phyloP scores from a whole-genome alignment of 345 rosid genomes.

The Boechera stricta region DNA sequence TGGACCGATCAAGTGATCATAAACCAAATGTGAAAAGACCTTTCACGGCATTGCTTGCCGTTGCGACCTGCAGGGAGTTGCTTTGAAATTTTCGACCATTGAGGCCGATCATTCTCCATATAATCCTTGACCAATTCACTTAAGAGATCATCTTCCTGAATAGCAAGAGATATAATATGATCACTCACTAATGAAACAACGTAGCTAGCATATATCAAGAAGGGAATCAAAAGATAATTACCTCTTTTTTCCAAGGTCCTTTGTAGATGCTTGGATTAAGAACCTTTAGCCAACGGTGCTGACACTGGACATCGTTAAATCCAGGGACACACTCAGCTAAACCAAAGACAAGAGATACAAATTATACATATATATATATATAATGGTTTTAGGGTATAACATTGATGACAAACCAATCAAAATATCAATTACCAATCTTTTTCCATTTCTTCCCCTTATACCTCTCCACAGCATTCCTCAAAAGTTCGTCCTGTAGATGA shows the following conservation, averaged over 20 bases:
- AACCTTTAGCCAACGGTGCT: constrained; percentile 37
- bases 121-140: not conserved
- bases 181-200: not conserved
- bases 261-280: constrained; percentile 31
- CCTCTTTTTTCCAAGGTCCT: constrained; percentile 35
- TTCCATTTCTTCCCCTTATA: constrained; percentile 25
- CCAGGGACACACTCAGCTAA: constrained; percentile 14
- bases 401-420: not conserved
- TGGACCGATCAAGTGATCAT: not conserved
- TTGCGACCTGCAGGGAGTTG: constrained; percentile 58
- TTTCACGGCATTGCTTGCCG: constrained; percentile 86
- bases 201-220: not conserved
- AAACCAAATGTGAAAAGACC: constrained; percentile 38
- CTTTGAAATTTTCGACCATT: constrained; percentile 71
- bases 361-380: not conserved
- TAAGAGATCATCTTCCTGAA: constrained; percentile 30
- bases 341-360: not conserved
- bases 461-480: constrained; percentile 11
- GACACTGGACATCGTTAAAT: constrained; percentile 11
- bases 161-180: not conserved
- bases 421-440: constrained; percentile 16
- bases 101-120: constrained; percentile 18
- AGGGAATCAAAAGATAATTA: not conserved
- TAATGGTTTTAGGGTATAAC: not conserved
- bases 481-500: constrained; percentile 28